phyloP scores from a whole-genome alignment of 2,329 filamentous ascomycete species.

The Aspergillus tubingensis region DNA sequence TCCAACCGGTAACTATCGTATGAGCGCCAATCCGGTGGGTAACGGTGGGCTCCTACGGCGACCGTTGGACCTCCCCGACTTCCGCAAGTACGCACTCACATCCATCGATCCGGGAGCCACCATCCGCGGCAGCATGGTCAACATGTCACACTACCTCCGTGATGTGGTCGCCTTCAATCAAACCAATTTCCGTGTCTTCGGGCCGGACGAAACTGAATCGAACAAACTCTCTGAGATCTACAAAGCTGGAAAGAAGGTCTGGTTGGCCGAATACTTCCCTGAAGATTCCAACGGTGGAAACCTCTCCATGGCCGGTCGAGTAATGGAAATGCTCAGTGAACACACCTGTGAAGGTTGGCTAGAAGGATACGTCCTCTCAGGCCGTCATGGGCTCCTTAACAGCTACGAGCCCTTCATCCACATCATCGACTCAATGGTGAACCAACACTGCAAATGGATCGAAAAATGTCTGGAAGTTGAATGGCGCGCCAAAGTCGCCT shows the following conservation, averaged over 20 bases:
- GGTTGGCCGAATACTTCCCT: conserved; percentile 76
- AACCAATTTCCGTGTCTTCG: conserved; percentile 72
- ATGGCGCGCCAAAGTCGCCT: conserved; percentile 72
- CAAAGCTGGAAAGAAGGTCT: conserved; percentile 74
- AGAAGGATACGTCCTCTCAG: conserved; percentile 74
- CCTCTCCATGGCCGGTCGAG: conserved; percentile 65
- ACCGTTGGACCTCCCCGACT: conserved; percentile 69
- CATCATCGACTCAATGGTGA: conserved; percentile 83
- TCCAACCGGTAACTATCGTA: conserved; percentile 66
- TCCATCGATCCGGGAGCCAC: conserved; percentile 63
- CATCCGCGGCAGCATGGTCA: conserved; percentile 65
- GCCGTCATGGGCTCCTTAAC: conserved; percentile 74
- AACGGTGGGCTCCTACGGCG: conserved; percentile 70
- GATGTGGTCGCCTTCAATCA: conserved; percentile 68
- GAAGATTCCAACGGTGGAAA: conserved; percentile 76
- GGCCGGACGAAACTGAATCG: conserved; percentile 78
- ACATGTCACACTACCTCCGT: conserved; percentile 67
- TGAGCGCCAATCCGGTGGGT: conserved; percentile 75
- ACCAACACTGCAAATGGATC: conserved; percentile 83
- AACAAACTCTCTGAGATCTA: conserved; percentile 76
- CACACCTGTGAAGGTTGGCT: conserved; percentile 80
- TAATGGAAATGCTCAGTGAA: conserved; percentile 84
- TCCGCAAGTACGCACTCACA: conserved; percentile 65
- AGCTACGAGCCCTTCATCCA: conserved; percentile 83
- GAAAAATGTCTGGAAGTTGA: conserved; percentile 79